These are phyloP conservation scores for Asterochloris sp. DNA, from an alignment of 139 green algal genomes.

Conservation along the genomic window DNA sequence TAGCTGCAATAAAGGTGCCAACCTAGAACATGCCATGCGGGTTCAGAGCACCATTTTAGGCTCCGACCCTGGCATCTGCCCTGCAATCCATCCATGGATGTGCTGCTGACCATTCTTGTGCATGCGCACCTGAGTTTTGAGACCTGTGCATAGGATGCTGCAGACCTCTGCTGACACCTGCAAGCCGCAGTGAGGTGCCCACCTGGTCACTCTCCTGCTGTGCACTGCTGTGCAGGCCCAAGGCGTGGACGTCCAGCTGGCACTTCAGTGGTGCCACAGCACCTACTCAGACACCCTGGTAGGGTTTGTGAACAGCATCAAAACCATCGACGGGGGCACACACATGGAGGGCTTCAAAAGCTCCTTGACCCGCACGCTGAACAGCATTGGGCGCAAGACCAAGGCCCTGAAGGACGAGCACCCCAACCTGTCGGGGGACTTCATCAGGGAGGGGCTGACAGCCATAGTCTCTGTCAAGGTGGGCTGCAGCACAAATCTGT, in stretches of 20 bases:
- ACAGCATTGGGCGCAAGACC: constrained; percentile 64
- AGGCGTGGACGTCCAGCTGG: constrained; percentile 70
- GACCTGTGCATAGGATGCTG: neutral
- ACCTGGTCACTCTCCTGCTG: neutral
- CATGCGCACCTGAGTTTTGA: neutral
- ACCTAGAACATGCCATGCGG: too few species aligned
- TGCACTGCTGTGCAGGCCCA: constrained; percentile 41
- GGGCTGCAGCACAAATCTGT: neutral
- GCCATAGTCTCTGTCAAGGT: constrained; percentile 77
- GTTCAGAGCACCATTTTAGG: too few species aligned
- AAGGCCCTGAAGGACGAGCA: constrained; percentile 79
- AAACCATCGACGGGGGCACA: constrained; percentile 92
- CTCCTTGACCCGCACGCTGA: constrained; percentile 79
- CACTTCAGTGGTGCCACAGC: constrained; percentile 88
- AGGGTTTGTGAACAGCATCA: constrained; percentile 96
- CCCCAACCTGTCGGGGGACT: constrained; percentile 79
- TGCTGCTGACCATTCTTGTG: too few species aligned
- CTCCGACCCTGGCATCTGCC: too few species aligned
- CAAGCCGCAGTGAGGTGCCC: too few species aligned
- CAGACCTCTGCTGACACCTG: too few species aligned
- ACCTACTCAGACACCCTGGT: constrained; percentile 78
- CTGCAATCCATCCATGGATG: too few species aligned
- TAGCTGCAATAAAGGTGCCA: too few species aligned
- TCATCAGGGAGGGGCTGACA: constrained; percentile 83
- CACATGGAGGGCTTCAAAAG: constrained; percentile 92